These are phyloP conservation scores for Hippophae gyantsensis DNA, from an alignment of 306 rosid genomes.

Conservation along the genomic window DNA sequence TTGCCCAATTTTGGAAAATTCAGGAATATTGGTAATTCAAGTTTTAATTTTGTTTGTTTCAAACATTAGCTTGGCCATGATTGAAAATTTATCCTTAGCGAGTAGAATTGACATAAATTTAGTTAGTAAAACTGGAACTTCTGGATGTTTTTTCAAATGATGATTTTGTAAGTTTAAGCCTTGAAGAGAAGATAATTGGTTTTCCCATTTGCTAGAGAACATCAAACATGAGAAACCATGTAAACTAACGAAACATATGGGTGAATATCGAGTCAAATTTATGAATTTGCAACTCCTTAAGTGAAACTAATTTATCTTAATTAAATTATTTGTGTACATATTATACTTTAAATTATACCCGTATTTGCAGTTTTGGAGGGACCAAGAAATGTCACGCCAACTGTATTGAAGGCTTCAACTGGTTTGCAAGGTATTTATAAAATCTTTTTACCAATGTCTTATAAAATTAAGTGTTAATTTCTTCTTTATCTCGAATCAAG, in stretches of 20 bases:
- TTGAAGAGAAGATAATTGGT: too few relatives aligned
- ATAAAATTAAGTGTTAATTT: background rate
- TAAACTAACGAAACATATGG: too few relatives aligned
- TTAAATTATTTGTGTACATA: constrained; percentile 12
- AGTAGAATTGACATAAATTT: too few relatives aligned
- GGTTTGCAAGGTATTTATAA: constrained; percentile 68
- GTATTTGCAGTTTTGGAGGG: constrained; percentile 69
- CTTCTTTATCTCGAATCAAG: background rate
- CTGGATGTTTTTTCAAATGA: too few relatives aligned
- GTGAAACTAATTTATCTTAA: background rate
- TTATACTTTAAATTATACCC: constrained; percentile 9
- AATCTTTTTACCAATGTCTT: constrained; percentile 4
- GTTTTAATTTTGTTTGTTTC: background rate
- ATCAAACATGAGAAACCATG: too few relatives aligned
- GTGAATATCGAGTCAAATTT: too few relatives aligned
- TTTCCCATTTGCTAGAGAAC: too few relatives aligned
- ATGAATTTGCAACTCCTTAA: background rate
- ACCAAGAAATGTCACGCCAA: constrained; percentile 67
- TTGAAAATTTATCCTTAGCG: too few relatives aligned
- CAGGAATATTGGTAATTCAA: constrained; percentile 66
- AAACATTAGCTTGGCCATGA: background rate
- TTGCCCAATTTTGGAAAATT: constrained; percentile 80
- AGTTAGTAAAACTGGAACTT: too few relatives aligned
- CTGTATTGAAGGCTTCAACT: constrained; percentile 65
- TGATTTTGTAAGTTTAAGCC: too few relatives aligned